Evolutionary conservation across 345 rosid species (phyloP).

Genomic region (Arabidopsis suecica): DNA sequence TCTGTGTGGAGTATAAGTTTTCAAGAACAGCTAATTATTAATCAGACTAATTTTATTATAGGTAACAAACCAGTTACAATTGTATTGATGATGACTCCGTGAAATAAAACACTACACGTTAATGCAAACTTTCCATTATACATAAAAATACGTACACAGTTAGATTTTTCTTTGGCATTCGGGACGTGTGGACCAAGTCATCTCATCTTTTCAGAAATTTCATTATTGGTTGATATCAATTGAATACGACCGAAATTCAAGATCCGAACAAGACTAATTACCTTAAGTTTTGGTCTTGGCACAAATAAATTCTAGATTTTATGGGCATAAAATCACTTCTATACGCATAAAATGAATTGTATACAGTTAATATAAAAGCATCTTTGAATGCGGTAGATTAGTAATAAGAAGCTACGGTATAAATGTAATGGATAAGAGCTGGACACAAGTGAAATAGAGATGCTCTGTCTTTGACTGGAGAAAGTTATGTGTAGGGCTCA

Average conservation of each 20-base stretch:
- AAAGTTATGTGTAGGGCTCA: slow-evolving; percentile 40
- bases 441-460: slow-evolving; percentile 31
- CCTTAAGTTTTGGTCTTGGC: slow-evolving; percentile 11
- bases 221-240: slow-evolving; percentile 6
- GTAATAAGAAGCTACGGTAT: background rate
- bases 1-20: slow-evolving; percentile 2
- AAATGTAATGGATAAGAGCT: slow-evolving; percentile 27
- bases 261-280: background rate
- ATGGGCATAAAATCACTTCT: background rate
- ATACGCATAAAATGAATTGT: background rate
- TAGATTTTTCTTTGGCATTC: slow-evolving; percentile 23
- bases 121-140: slow-evolving; percentile 15
- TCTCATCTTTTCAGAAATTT: background rate
- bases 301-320: background rate
- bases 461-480: slow-evolving; percentile 28
- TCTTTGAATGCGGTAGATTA: slow-evolving; percentile 1
- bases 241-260: slow-evolving; percentile 6
- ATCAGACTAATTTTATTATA: background rate
- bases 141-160: background rate
- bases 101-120: slow-evolving; percentile 4
- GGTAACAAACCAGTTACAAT: background rate
- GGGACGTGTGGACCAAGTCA: slow-evolving; percentile 15
- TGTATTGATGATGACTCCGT: background rate
- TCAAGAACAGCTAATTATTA: slow-evolving; percentile 17
- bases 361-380: background rate